These are phyloP conservation scores for Teunomyces pallodes DNA, from an alignment of 805 yeast species.

Conservation along the genomic window DNA sequence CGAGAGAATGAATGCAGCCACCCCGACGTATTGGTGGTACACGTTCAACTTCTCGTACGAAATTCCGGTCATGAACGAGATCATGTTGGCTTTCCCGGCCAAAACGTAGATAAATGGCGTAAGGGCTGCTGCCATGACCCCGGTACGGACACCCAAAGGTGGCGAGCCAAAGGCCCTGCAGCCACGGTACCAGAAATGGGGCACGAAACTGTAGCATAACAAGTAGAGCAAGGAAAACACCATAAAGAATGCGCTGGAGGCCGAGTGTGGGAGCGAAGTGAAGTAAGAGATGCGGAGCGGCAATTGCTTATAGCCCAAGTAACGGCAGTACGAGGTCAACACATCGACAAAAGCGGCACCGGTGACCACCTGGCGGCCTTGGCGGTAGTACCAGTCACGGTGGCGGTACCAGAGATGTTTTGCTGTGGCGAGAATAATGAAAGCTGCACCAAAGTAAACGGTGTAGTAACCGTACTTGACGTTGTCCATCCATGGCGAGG, in stretches of 20 bases:
- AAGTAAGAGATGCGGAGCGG: slow-evolving; percentile 21
- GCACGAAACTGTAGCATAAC: slow-evolving; percentile 39
- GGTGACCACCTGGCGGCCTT: slow-evolving; percentile 5
- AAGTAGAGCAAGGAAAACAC: slow-evolving; percentile 31
- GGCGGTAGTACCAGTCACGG: slow-evolving; percentile 22
- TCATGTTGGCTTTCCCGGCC: slow-evolving; percentile 52
- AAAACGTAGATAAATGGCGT: slow-evolving; percentile 50
- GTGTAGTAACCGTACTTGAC: slow-evolving; percentile 36
- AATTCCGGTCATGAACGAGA: slow-evolving; percentile 49
- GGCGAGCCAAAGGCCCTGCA: slow-evolving; percentile 58
- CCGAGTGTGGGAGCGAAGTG: slow-evolving; percentile 33
- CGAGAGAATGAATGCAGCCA: slow-evolving; percentile 40
- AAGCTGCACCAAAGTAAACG: slow-evolving; percentile 39
- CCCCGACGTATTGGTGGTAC: slow-evolving; percentile 49
- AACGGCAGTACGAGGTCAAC: slow-evolving; percentile 31
- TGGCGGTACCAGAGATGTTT: slow-evolving; percentile 30
- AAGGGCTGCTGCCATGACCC: slow-evolving; percentile 48
- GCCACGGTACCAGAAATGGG: slow-evolving; percentile 50
- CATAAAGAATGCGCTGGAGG: slow-evolving; percentile 38
- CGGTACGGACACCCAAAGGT: slow-evolving; percentile 55
- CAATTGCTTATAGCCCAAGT: slow-evolving; percentile 32
- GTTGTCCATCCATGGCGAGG: slow-evolving; percentile 26
- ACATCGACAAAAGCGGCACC: slow-evolving; percentile 24
- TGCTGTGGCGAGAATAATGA: slow-evolving; percentile 30
- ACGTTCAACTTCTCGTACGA: slow-evolving; percentile 54